These are phyloP conservation scores for Cyberlindnera maclurae DNA, from an alignment of 805 yeast species.

Conservation along the genomic window DNA sequence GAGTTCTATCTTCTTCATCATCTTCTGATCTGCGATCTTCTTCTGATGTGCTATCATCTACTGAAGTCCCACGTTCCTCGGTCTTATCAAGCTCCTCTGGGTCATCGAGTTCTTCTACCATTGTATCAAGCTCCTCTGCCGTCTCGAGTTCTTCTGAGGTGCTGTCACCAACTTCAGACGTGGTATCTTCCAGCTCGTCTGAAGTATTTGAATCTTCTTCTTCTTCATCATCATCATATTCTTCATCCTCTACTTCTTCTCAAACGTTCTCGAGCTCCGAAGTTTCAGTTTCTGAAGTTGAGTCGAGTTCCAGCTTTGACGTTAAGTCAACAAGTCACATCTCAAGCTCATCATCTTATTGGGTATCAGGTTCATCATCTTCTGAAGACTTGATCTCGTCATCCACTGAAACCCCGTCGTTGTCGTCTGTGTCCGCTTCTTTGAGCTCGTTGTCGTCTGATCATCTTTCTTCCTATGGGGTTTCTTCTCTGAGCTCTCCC, in stretches of 20 bases:
- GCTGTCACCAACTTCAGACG: neutral
- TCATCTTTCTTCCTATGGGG: too few species aligned
- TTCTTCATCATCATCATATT: neutral
- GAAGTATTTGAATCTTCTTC: neutral
- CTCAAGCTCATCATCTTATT: too few species aligned
- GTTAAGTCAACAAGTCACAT: too few species aligned
- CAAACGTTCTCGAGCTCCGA: neutral
- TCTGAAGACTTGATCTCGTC: neutral
- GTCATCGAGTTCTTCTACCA: neutral
- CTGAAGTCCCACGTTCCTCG: neutral
- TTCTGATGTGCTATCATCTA: neutral
- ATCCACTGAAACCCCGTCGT: too few species aligned
- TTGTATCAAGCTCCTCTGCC: neutral
- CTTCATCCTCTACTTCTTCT: neutral
- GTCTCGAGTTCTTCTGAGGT: neutral
- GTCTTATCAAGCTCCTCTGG: neutral
- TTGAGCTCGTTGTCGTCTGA: neutral
- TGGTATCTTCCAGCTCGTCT: neutral
- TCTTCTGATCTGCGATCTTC: neutral
- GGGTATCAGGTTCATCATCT: neutral
- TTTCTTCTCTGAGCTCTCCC: neutral
- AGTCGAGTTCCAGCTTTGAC: too few species aligned
- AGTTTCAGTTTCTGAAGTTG: too few species aligned
- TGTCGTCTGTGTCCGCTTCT: neutral
- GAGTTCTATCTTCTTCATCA: neutral